Base-by-base conservation (phyloP, 495 filamentous ascomycete genomes). In the Podospora sp. region DNA sequence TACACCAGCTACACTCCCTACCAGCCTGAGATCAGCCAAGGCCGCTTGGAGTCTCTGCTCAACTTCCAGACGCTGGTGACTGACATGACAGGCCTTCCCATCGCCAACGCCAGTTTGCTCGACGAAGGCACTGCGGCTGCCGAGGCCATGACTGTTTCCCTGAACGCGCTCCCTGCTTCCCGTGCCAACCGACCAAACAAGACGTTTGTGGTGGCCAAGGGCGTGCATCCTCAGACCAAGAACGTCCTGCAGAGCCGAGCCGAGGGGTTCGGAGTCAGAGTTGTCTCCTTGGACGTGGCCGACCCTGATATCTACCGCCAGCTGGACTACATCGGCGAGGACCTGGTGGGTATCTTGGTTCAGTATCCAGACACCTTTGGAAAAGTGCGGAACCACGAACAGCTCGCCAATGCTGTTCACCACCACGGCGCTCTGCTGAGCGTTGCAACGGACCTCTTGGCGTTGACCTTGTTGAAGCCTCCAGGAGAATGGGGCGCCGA, bases 1-100 rank as follows among this genome's bases (percentile, higher is more conserved):
- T 99, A 99, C 79, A 99, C 95, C 50, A 97, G 94, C 76, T 99
- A 99, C 75, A 98, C 95, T 0, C 95, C 95, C 26, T 99, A 99
- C 78, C 95, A 99, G 77, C 94, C 95, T 2, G 95, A 99, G 80
- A 98, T 99, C 82, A 96, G 92, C 73, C 95, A 99, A 78, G 95
- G 91, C 35, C 90, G 92, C 51, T 79, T 96, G 69, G 96, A 98
- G 82, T 97, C 94, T 7, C 82, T 99, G 50, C 82, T 99, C 53
- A 99, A 99, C 82, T 99, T 96, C 79, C 95, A 99, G 84, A 99
- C 95, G 14, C 77, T 99, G 79, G 91, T 96, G 6, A 88, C 91
- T 7, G 95, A 99, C 73, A 82, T 99, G 56, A 99, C 95, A 0
- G 92, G 85, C 8, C 85, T 99, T 35, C 87, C 92, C 16, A 93